phyloP scores from a whole-genome alignment of 164 flowering plant species.

The Annona cherimola region DNA sequence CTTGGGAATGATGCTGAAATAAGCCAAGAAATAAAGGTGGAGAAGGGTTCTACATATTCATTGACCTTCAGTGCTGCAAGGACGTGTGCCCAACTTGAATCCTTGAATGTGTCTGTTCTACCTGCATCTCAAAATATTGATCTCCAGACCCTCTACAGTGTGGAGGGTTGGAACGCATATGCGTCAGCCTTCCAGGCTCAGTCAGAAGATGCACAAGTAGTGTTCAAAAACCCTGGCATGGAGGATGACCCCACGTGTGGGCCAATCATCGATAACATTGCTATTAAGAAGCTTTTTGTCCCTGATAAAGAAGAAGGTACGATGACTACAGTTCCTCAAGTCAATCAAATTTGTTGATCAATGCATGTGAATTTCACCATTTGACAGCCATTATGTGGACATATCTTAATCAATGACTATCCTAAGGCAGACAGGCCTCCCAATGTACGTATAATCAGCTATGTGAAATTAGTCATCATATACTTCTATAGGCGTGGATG shows the following conservation, averaged over 20 bases:
- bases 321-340: background rate
- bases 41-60: constrained; percentile 72
- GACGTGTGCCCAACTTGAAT: constrained; percentile 94
- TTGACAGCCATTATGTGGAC: background rate
- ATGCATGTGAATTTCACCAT: background rate
- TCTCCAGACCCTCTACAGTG: constrained; percentile 82
- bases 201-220: constrained; percentile 36
- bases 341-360: too few species aligned
- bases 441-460: too few species aligned
- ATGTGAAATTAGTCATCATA: too few species aligned
- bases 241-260: constrained; percentile 98
- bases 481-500: too few species aligned
- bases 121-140: constrained; percentile 78
- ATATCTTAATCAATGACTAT: too few species aligned
- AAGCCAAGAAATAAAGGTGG: constrained; percentile 69
- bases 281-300: constrained; percentile 84
- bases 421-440: too few species aligned
- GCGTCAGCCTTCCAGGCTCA: constrained; percentile 71
- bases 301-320: constrained; percentile 78
- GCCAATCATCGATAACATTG: constrained; percentile 85
- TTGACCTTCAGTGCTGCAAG: constrained; percentile 93
- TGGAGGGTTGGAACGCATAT: constrained; percentile 93
- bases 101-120: constrained; percentile 73
- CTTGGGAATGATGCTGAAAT: constrained; percentile 89
- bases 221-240: constrained; percentile 79